phyloP scores from a whole-genome alignment of 176 grass and related monocot species.

The Areca catechu region DNA sequence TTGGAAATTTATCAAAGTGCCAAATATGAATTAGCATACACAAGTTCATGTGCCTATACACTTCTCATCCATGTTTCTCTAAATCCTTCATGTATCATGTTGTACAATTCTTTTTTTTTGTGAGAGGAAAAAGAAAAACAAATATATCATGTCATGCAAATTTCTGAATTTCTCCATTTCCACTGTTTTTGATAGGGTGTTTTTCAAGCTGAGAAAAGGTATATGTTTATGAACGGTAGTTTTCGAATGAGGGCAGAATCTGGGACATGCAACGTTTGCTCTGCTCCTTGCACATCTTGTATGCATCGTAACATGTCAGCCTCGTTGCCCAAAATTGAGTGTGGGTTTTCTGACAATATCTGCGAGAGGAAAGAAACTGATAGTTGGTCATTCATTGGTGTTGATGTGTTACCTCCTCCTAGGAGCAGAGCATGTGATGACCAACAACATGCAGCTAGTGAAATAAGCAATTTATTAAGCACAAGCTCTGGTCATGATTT shows the following conservation, averaged over 20 bases:
- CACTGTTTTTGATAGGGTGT: too few species aligned
- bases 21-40: too few species aligned
- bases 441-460: slow-evolving; percentile 19
- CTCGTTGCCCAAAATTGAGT: slow-evolving; percentile 38
- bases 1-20: too few species aligned
- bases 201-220: too few species aligned
- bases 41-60: too few species aligned
- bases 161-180: too few species aligned
- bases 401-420: slow-evolving; percentile 16
- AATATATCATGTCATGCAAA: too few species aligned
- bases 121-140: too few species aligned
- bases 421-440: slow-evolving; percentile 34
- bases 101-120: too few species aligned
- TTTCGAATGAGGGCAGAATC: slow-evolving; percentile 35
- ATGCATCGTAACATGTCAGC: slow-evolving; percentile 35
- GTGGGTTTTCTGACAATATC: slow-evolving; percentile 45
- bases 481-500: slow-evolving; percentile 54
- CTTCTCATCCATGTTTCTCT: too few species aligned
- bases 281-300: slow-evolving; percentile 64
- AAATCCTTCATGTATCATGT: too few species aligned
- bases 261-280: slow-evolving; percentile 71
- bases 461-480: slow-evolving; percentile 36
- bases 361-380: slow-evolving; percentile 38
- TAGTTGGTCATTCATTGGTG: slow-evolving; percentile 22
- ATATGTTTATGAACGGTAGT: too few species aligned